phyloP scores from a whole-genome alignment of 2,329 filamentous ascomycete species.

The Conoideocrella luteorostrata region DNA sequence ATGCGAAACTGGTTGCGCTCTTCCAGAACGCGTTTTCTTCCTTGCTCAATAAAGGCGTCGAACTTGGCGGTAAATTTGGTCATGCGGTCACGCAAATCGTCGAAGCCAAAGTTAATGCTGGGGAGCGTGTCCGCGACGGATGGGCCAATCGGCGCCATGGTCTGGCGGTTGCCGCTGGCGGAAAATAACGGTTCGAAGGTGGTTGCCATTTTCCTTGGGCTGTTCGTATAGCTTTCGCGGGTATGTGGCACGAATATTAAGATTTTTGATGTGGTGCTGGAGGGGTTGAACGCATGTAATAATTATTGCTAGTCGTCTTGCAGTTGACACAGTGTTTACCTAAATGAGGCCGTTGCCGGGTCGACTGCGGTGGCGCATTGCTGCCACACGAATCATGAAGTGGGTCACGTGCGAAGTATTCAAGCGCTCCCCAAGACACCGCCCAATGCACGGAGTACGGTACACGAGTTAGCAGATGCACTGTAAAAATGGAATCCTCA shows the following conservation, averaged over 20 bases:
- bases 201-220: conserved; percentile 44
- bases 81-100: conserved; percentile 93
- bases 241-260: too few species aligned
- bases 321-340: conserved; percentile 10
- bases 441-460: background rate
- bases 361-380: conserved; percentile 2
- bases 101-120: conserved; percentile 90
- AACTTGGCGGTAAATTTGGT: conserved; percentile 83
- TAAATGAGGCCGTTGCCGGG: conserved; percentile 4
- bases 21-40: conserved; percentile 81
- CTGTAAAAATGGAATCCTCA: background rate
- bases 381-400: background rate
- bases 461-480: background rate
- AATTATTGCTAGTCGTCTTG: background rate
- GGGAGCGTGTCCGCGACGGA: conserved; percentile 76
- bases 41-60: conserved; percentile 88
- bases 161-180: conserved; percentile 52
- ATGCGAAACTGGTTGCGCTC: conserved; percentile 92
- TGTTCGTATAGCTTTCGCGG: too few species aligned
- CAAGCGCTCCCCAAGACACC: background rate
- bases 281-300: too few species aligned
- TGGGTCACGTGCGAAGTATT: conserved; percentile 15
- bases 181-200: conserved; percentile 66
- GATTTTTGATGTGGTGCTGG: too few species aligned
- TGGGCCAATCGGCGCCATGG: conserved; percentile 50